Base-by-base conservation (phyloP, 345 rosid genomes). In the Murraya koenigii region DNA sequence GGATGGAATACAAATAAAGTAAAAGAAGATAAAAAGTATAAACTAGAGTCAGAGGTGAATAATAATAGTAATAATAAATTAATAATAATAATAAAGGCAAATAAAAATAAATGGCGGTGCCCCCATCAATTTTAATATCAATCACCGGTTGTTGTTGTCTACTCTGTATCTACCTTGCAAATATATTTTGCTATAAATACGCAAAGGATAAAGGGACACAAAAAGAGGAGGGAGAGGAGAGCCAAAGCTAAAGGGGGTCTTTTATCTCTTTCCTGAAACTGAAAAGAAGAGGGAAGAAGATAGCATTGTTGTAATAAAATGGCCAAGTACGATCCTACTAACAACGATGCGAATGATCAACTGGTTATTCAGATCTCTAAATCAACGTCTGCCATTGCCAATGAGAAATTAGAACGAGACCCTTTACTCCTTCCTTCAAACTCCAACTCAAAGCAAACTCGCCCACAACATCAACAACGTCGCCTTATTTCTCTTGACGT, bases 401-500 rank as follows among this genome's bases (percentile, higher is more conserved):
- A 47, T 23, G 23, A 13, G 0, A 65, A 23, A 19, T 5, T 9
- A 9, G 76, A 78, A 47, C 71, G 60, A 39, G 47, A 72, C 23
- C 72, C 82, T 10, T 71, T 76, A 6, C 47, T 77, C 14, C 41
- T 22, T 44, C 66, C 68, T 20, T 17, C 83, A 6, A 71, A 47
- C 47, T 71, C 83, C 9, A 33, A 30, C 76, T 36, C 82, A 0
- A 78, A 41, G 47, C 71, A n/a, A 36, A 7, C 68, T 26, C 52
- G 20, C 19, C 28, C 25, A 66, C 49, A 39, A 26, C 78, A 38
- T 7, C 47, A 23, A 32, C 85, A 75, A 39, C 80, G 41, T 14
- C 87, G 97, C 33, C 85, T 92, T 20, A 86, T 82, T 69, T 92
- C 97, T 36, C 89, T 90, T 26, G 97, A 92, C 66, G 97, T 90